Conservation (phyloP, 768 basidiomycete species). For the Tylopilus rubrobrunneus region DNA sequence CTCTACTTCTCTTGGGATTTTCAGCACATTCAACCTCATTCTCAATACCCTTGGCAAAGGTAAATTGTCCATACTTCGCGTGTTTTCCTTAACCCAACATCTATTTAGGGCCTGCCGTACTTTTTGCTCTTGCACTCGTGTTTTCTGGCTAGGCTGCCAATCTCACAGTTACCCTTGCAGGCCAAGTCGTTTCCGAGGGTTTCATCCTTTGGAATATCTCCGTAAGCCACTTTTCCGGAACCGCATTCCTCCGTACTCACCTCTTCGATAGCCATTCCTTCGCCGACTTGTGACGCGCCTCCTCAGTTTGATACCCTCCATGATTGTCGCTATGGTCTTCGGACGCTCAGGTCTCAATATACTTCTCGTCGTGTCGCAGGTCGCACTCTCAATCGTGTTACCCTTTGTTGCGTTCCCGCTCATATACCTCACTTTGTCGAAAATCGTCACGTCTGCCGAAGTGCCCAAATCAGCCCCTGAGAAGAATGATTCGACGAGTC, state of each 20-base stretch:
- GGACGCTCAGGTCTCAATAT: not conserved
- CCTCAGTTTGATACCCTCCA: conserved; percentile 19
- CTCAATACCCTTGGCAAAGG: not conserved
- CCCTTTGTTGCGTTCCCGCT: not conserved
- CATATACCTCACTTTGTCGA: not conserved
- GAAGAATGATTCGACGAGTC: not conserved
- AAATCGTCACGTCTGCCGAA: not conserved
- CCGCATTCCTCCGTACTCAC: not conserved
- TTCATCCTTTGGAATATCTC: conserved; percentile 24
- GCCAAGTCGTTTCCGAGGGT: not conserved
- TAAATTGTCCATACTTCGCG: not conserved
- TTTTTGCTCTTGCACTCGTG: not conserved
- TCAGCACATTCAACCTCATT: not conserved
- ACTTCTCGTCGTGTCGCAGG: not conserved
- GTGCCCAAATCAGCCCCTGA: not conserved
- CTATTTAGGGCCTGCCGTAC: not conserved
- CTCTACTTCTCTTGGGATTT: not conserved
- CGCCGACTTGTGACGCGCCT: conserved; percentile 43
- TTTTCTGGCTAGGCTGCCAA: not conserved
- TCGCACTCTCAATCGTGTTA: not conserved
- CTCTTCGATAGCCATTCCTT: conserved; percentile 26
- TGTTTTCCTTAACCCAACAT: not conserved
- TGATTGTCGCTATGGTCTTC: not conserved
- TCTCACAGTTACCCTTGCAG: not conserved
- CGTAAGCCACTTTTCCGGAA: conserved; percentile 8